These are phyloP conservation scores for Alternaria postmessia DNA, from an alignment of 2,329 filamentous ascomycete species.

Conservation along the genomic window DNA sequence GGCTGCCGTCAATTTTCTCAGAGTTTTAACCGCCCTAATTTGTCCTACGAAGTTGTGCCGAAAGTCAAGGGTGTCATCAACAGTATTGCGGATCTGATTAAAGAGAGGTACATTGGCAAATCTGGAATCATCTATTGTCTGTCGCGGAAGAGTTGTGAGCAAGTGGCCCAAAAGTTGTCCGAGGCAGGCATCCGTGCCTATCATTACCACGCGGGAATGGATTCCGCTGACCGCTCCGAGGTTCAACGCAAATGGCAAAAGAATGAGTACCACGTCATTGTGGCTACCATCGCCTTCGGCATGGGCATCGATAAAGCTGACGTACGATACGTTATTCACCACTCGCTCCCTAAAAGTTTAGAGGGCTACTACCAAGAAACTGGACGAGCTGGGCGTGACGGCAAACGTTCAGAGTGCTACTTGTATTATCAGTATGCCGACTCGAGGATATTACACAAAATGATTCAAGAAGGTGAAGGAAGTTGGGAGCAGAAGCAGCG, in stretches of 20 bases:
- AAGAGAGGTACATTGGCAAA: slow-evolving; percentile 71
- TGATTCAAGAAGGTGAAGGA: slow-evolving; percentile 85
- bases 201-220: slow-evolving; percentile 87
- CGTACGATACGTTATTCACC: slow-evolving; percentile 95
- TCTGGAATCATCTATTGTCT: slow-evolving; percentile 95
- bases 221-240: slow-evolving; percentile 69
- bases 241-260: slow-evolving; percentile 85
- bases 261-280: slow-evolving; percentile 83
- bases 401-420: slow-evolving; percentile 85
- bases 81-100: slow-evolving; percentile 72
- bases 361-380: slow-evolving; percentile 99
- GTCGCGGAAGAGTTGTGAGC: slow-evolving; percentile 83
- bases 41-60: slow-evolving; percentile 82
- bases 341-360: slow-evolving; percentile 89
- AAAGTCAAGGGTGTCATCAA: slow-evolving; percentile 70
- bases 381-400: slow-evolving; percentile 91
- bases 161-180: slow-evolving; percentile 74
- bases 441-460: slow-evolving; percentile 73
- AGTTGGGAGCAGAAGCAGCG: slow-evolving; percentile 81
- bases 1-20: slow-evolving; percentile 83
- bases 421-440: slow-evolving; percentile 88
- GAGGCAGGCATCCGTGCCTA: slow-evolving; percentile 73
- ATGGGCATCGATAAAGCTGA: slow-evolving; percentile 99
- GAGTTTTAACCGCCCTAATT: slow-evolving; percentile 96
- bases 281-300: slow-evolving; percentile 97